These are phyloP conservation scores for Russula abietina DNA, from an alignment of 768 basidiomycete species.

Conservation along the genomic window DNA sequence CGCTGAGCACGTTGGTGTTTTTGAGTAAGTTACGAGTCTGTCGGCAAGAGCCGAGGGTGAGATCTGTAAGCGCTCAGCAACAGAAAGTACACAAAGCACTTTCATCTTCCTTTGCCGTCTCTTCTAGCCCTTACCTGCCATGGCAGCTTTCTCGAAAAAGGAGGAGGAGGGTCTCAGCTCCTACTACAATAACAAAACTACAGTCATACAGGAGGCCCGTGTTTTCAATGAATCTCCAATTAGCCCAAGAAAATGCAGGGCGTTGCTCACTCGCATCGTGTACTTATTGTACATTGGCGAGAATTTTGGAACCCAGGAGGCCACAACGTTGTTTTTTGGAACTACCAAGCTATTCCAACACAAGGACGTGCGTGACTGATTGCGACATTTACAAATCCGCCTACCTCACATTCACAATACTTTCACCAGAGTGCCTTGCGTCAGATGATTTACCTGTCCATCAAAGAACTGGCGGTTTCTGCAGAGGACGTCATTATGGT, in stretches of 20 bases:
- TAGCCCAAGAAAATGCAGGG: conserved; percentile 93
- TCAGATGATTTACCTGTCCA: conserved; percentile 97
- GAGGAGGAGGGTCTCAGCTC: conserved; percentile 94
- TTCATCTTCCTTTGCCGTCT: background rate
- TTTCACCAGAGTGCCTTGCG: conserved; percentile 75
- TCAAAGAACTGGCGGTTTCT: conserved; percentile 93
- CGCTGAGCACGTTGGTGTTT: too few species aligned
- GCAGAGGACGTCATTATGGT: conserved; percentile 99
- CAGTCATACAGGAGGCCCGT: conserved; percentile 95
- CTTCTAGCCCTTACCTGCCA: conserved; percentile 30
- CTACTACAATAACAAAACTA: conserved; percentile 96
- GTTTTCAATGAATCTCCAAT: conserved; percentile 99
- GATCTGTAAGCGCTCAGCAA: background rate
- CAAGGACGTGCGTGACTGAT: conserved; percentile 76
- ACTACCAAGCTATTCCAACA: conserved; percentile 99
- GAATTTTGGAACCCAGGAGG: conserved; percentile 90
- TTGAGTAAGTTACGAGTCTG: too few species aligned
- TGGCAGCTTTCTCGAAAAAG: conserved; percentile 87
- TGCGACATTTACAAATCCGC: background rate
- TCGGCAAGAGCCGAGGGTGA: conserved; percentile 15
- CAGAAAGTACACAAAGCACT: background rate
- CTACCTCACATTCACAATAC: background rate
- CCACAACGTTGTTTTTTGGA: conserved; percentile 96
- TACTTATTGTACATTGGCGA: conserved; percentile 96
- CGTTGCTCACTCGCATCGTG: conserved; percentile 92